Base-by-base conservation (phyloP, 1,284 basidiomycete genomes). In the Volvariella surrecta region DNA sequence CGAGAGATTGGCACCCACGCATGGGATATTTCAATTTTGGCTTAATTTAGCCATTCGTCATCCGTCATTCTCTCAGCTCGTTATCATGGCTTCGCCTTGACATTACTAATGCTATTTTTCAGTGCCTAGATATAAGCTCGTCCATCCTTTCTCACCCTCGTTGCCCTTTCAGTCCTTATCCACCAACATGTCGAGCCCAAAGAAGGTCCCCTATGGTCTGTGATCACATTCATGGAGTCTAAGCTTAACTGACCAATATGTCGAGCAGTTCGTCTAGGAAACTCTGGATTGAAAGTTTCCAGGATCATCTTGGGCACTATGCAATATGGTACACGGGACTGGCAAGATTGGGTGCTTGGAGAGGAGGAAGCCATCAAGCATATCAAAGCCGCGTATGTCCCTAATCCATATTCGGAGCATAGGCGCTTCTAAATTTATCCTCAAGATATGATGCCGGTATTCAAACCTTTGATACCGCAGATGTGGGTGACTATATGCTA, bases 341-440 rank as follows among this genome's bases (percentile, higher is more conserved):
- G 74, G 71, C 63, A 68, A 47, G 51, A 56, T 3, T 82, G 77
- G 80, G 70, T 79, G 3, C 60, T 82, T 13, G 64, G 63, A 2
- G 73, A 75, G 49, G 76, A 79, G 31, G 74, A 81, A 46, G 73
- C 73, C 4, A 61, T 73, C 13, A 64, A 76, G 46, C 76, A 79
- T 46, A 76, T 83, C 55, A 75, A 74, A 55, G 57, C 59, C 31
- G 77, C 76, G 68, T 73, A 44, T 50, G 67, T 52, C 9, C 9
- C 30, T 9, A 9, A 31, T 31, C 35, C n/a, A n/a, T n/a, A n/a
- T n/a, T n/a, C n/a, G n/a, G n/a, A n/a, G n/a, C n/a, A n/a, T n/a
- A n/a, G n/a, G n/a, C n/a, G n/a, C n/a, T n/a, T n/a, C n/a, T n/a
- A n/a, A n/a, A n/a, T n/a, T n/a, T n/a, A n/a, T n/a, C n/a, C 17